Evolutionary conservation across 164 flowering plant species (phyloP).

Genomic region (Brasenia schreberi): DNA sequence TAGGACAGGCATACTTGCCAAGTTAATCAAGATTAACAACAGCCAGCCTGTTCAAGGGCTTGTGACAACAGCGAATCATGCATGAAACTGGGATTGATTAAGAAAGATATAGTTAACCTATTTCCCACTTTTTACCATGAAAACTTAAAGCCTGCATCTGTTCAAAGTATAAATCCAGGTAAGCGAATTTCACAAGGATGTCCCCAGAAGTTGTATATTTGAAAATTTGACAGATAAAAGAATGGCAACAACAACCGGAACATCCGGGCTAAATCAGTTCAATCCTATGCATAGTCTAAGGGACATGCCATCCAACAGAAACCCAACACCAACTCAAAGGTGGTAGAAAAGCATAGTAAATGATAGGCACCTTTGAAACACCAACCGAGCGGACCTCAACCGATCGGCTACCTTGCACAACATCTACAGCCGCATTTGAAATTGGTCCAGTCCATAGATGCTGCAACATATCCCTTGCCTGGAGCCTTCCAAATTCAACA

Average conservation of each 20-base stretch:
- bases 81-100: not conserved
- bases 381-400: slow-evolving; percentile 97
- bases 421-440: slow-evolving; percentile 94
- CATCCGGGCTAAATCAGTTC: too few relatives aligned
- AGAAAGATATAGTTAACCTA: not conserved
- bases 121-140: not conserved
- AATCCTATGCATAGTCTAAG: too few relatives aligned
- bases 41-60: not conserved
- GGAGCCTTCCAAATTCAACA: slow-evolving; percentile 88
- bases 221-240: too few relatives aligned
- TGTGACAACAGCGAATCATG: not conserved
- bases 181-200: too few relatives aligned
- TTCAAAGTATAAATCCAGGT: too few relatives aligned
- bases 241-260: too few relatives aligned
- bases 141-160: not conserved
- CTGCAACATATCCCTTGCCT: slow-evolving; percentile 94
- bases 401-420: slow-evolving; percentile 90
- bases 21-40: not conserved
- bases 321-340: too few relatives aligned
- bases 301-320: too few relatives aligned
- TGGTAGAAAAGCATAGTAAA: too few relatives aligned
- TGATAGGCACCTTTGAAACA: slow-evolving; percentile 66
- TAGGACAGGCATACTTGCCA: not conserved
- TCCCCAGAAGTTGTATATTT: too few relatives aligned
- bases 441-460: slow-evolving; percentile 99